Base-by-base conservation (phyloP, 768 basidiomycete species). In the Agaricus sinodeliciosus region DNA sequence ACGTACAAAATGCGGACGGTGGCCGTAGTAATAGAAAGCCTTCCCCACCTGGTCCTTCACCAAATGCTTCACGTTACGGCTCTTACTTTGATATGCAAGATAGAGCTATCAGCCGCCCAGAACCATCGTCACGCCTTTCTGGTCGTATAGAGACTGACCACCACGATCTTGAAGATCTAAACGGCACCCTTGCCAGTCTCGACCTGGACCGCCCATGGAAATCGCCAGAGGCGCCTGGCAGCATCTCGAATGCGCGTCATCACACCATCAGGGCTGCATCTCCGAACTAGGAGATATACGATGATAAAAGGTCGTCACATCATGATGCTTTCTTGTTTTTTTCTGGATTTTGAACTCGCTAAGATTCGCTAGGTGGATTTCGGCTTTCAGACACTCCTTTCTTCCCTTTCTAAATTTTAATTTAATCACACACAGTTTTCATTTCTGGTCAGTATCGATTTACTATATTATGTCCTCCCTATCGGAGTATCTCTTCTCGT, bases 171-270 rank as follows among this genome's bases (percentile, higher is more conserved):
- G 79, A 80, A 36, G 87, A 89, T 65, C 66, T 91, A 48, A 90
- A 87, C 59, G 84, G 85, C 18, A 87, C 84, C 26, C 73, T 91
- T 36, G 85, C 88, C 31, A 87, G 82, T 63, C 77, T 90, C 13
- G 77, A 88, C 57, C 68, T 90, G 52, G 84, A 83, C 60, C 65
- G 67, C 6, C 60, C 66, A 12, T 67, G 66, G 65, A 67, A 62
- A 57, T 49, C 62, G 15, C 49, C 61, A 15, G 63, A 67, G 31
- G 51, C 49, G 22, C 47, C 56, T 13, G 50, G 42, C 28, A 55
- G 51, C 11, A 59, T 55, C 39, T 22, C 39, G 5, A 36, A 22
- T 26, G 34, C 41, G 19, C 43, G 22, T 15, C 52, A 35, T 57
- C 60, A 27, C 26, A 52, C 26, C 48, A 53, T 18, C 60, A 62